Base-by-base conservation (phyloP, 495 filamentous ascomycete species). In the Xylaria bambusicola region DNA sequence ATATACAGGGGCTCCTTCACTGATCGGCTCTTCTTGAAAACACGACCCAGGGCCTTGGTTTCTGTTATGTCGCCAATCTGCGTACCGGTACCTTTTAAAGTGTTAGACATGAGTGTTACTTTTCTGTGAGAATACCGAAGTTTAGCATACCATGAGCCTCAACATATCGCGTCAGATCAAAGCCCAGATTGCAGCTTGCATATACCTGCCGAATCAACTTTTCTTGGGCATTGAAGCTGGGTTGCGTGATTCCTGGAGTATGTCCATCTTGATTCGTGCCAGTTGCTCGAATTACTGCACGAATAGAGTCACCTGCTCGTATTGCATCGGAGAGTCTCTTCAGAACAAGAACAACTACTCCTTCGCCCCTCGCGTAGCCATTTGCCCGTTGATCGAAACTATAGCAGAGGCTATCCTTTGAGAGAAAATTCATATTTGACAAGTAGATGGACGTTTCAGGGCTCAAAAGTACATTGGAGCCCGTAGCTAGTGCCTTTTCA, bases 341-440 rank as follows among this genome's bases (percentile, higher is more conserved):
- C 0, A 91, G 33, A 2, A 81, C 70, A 0, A 88, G 26, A 0
- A 73, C 73, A 21, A 71, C 74, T 10, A 87, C 60, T 0, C 78
- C 86, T 56, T 91, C 88, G 0, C 77, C 88, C 5, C 86, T 70
- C 0, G 69, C 82, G 66, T 86, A 90, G 0, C 87, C 88, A 66
- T 86, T 74, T 6, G 86, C 87, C 0, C 63, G 57, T 0, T 75
- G 73, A 62, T 86, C 83, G 61, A 86, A 91, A 7, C 80, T 81
- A 29, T 80, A 73, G 42, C 77, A 88, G 1, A 54, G 66, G 13
- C 75, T 73, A 20, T 70, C 67, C 7, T 73, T 62, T 17, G 70
- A 72, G 26, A 81, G 58, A 55, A 77, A 77, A 31, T 64, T 61
- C 0, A 72, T 44, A 26, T 62, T 68, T 9, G 67, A 67, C 24